Evolutionary conservation across 495 filamentous ascomycete genomes (phyloP).

Genomic region (Penicillium salamii): DNA sequence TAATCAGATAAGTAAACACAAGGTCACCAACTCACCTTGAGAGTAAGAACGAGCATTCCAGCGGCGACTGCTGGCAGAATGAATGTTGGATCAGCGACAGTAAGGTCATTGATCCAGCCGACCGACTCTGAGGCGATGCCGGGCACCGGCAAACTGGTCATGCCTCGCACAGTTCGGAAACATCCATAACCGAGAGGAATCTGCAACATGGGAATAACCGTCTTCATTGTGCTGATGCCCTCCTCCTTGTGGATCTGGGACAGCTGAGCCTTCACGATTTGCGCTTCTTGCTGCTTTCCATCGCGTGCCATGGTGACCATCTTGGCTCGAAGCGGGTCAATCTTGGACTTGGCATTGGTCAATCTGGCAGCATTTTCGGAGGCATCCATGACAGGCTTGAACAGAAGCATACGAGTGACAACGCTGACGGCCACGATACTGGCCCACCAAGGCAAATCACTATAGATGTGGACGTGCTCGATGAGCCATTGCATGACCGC

Average conservation of each 20-base stretch:
- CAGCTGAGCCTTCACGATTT: constrained; percentile 46
- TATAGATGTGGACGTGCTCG: constrained; percentile 76
- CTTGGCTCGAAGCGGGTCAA: constrained; percentile 27
- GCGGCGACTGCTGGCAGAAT: constrained; percentile 63
- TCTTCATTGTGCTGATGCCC: constrained; percentile 52
- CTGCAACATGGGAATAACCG: constrained; percentile 60
- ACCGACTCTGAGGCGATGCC: constrained; percentile 65
- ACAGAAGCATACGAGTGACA: constrained; percentile 57
- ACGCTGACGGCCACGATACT: constrained; percentile 65
- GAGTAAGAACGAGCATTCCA: constrained; percentile 46
- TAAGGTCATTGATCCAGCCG: constrained; percentile 78
- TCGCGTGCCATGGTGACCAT: constrained; percentile 39
- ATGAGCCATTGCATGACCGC: constrained; percentile 65
- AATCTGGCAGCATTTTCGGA: constrained; percentile 58
- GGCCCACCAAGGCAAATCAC: constrained; percentile 76
- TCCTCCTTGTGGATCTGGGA: constrained; percentile 43
- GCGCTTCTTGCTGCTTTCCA: constrained; percentile 41
- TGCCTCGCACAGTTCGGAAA: constrained; percentile 71
- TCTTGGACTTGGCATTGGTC: constrained; percentile 38
- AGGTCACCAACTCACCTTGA: constrained; percentile 51
- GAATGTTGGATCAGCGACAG: constrained; percentile 70
- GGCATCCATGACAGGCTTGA: constrained; percentile 60
- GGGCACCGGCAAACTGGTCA: constrained; percentile 77
- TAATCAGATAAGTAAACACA: not conserved
- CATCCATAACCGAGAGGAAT: constrained; percentile 73